phyloP scores from a whole-genome alignment of 2,329 filamentous ascomycete species.

The Cercospora sp. region DNA sequence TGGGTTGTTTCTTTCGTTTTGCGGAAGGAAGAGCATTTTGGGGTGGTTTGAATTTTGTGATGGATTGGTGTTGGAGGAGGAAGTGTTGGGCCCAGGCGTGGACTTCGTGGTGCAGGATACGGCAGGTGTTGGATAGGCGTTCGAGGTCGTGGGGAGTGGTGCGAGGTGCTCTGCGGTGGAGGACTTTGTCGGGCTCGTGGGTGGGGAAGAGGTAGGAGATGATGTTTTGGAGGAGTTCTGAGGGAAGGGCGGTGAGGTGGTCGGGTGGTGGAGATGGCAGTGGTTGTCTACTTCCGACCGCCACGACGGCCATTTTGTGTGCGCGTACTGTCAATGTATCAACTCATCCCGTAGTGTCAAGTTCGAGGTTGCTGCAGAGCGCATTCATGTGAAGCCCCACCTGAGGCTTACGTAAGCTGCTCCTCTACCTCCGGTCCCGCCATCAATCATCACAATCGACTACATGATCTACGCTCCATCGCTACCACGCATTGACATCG shows the following conservation, averaged over 20 bases:
- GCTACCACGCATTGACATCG: not conserved
- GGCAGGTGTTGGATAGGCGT: conserved; percentile 30
- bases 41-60: conserved; percentile 26
- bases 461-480: not conserved
- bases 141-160: conserved; percentile 25
- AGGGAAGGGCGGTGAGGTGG: conserved; percentile 30
- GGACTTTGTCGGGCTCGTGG: conserved; percentile 30
- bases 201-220: conserved; percentile 33
- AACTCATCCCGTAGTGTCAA: not conserved
- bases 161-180: not conserved
- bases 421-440: no score
- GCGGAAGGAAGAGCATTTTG: not conserved
- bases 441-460: no score
- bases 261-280: conserved; percentile 7
- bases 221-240: conserved; percentile 36
- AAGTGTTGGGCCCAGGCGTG: conserved; percentile 35
- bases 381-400: not conserved
- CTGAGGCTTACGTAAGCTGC: not conserved
- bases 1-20: not conserved
- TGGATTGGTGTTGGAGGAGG: conserved; percentile 29
- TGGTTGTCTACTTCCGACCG: not conserved
- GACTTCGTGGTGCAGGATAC: conserved; percentile 28
- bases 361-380: not conserved
- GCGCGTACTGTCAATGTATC: not conserved
- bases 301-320: not conserved